Base-by-base conservation (phyloP, 208 protist genomes). In the Crithidia thermophila region DNA sequence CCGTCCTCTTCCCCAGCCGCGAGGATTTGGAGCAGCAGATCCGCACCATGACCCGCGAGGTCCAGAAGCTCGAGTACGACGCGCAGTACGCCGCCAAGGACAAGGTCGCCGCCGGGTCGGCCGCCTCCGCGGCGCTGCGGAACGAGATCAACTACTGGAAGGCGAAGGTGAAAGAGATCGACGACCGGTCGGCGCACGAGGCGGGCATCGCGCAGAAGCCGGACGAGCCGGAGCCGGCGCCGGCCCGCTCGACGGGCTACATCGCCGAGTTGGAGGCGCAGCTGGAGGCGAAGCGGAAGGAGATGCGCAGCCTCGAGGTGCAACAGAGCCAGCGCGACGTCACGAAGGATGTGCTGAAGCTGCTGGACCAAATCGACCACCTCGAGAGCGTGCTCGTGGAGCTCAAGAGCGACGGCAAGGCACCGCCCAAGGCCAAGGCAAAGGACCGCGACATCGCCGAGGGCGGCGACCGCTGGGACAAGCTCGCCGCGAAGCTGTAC, bases 61-160 rank as follows among this genome's bases (percentile, higher is more conserved):
- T 95, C 36, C 79, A 81, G 46, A 82, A 87, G 67, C 59, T 93
- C 18, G 86, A 93, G 79, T 95, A 95, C 73, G 87, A 93, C n/a
- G 75, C 76, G 43, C 82, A 91, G 81, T 93, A 92, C 76, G 85
- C 83, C 13, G 67, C 58, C 8, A 93, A 90, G 77, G 90, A 95
- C 71, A 85, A 84, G 53, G 90, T 95, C 13, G 67, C 62, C 20
- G 45, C 72, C 28, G 87, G 85, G 40, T 91, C 84, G 6, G 78
- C 85, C 9, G 90, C 90, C 14, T 77, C 75, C 10, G 53, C 45
- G 18, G 90, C 87, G n/a, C 87, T 95, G 20, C 67, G 70, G n/a
- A 75, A 77, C 43, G 90, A 95, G 63, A 58, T 74, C 34, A 67
- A 71, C 58, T 83, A 84, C 74, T 95, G 90, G 90, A 66, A 79